Evolutionary conservation across 2,329 filamentous ascomycete genomes (phyloP).

Genomic region (Xylaria sp.): DNA sequence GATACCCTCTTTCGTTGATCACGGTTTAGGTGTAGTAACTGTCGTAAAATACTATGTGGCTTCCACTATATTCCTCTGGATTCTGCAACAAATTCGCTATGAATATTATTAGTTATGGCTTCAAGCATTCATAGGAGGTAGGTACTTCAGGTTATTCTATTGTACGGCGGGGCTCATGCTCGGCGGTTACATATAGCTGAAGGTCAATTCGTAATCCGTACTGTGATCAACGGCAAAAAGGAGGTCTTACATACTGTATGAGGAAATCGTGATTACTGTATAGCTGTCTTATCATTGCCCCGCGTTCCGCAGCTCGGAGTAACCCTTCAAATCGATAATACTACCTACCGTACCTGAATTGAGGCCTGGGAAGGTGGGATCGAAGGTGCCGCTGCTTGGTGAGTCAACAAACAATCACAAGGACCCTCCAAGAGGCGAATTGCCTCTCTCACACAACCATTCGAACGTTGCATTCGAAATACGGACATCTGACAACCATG

Average conservation of each 20-base stretch:
- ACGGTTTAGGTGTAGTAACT: background rate
- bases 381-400: constrained; percentile 21
- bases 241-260: background rate
- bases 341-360: background rate
- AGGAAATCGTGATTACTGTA: constrained; percentile 17
- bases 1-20: constrained; percentile 4
- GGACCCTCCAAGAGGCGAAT: constrained; percentile 23
- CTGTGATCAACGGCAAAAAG: background rate
- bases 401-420: constrained; percentile 31
- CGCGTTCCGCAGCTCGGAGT: constrained; percentile 33
- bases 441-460: constrained; percentile 30
- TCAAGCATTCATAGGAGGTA: background rate
- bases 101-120: background rate
- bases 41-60: background rate
- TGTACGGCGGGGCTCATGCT: background rate
- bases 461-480: background rate
- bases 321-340: constrained; percentile 10
- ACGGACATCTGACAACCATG: constrained; percentile 21
- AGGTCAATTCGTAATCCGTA: background rate
- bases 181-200: background rate
- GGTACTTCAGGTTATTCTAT: background rate
- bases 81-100: background rate
- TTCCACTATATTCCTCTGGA: no score
- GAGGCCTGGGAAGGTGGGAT: constrained; percentile 16
- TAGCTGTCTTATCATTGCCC: constrained; percentile 20